phyloP scores from a whole-genome alignment of 805 yeast species.

The Teunomyces aglyptinius region DNA sequence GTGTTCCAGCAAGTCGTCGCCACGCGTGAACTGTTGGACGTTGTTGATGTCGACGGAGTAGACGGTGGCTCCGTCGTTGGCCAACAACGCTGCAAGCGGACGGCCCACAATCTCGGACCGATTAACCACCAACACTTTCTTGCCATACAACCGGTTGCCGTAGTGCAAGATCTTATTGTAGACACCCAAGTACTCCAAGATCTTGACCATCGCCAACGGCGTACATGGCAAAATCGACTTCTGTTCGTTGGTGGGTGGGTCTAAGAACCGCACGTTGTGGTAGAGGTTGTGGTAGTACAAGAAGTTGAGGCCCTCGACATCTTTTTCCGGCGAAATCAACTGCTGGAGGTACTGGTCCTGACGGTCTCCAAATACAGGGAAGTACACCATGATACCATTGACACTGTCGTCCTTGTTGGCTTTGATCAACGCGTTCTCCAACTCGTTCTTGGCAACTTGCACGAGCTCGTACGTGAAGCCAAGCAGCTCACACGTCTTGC shows the following conservation, averaged over 20 bases:
- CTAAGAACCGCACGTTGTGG: slow-evolving; percentile 86
- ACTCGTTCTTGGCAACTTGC: slow-evolving; percentile 71
- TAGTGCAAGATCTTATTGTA: slow-evolving; percentile 79
- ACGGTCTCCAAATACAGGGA: slow-evolving; percentile 93
- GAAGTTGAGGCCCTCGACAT: slow-evolving; percentile 94
- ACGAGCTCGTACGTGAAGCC: slow-evolving; percentile 85
- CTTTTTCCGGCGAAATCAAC: slow-evolving; percentile 85
- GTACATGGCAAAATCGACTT: slow-evolving; percentile 96
- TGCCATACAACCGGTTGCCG: slow-evolving; percentile 92
- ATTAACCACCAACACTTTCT: slow-evolving; percentile 85
- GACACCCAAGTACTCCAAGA: slow-evolving; percentile 83
- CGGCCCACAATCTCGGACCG: slow-evolving; percentile 97
- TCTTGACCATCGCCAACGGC: slow-evolving; percentile 91
- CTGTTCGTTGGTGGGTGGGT: slow-evolving; percentile 57
- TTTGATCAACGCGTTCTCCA: slow-evolving; percentile 77
- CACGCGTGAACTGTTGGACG: slow-evolving; percentile 89
- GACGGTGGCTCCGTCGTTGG: slow-evolving; percentile 96
- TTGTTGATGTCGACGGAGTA: slow-evolving; percentile 87
- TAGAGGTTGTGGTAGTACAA: slow-evolving; percentile 90
- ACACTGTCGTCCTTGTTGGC: slow-evolving; percentile 77
- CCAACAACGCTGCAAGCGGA: slow-evolving; percentile 91
- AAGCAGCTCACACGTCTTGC: slow-evolving; percentile 78
- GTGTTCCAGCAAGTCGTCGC: slow-evolving; percentile 78
- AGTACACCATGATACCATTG: slow-evolving; percentile 94
- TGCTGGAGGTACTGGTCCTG: slow-evolving; percentile 97